phyloP scores from a whole-genome alignment of 1,284 basidiomycete species.

The Ceratobasidium sp. region DNA sequence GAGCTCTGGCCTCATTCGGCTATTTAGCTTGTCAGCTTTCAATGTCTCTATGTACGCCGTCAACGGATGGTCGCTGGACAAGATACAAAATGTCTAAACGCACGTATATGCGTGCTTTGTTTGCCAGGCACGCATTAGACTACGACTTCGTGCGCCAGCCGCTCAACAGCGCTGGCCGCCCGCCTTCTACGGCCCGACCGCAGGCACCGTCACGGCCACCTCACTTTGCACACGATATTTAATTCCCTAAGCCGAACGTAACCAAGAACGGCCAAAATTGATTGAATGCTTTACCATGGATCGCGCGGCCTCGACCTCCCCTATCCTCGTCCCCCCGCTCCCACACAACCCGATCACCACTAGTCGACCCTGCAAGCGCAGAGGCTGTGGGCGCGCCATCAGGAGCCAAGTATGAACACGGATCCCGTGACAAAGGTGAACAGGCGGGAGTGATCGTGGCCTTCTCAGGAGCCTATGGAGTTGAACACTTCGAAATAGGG shows the following conservation, averaged over 20 bases:
- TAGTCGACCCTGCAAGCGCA: neutral
- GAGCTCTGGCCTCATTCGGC: neutral
- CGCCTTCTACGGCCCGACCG: neutral
- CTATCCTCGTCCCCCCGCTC: neutral
- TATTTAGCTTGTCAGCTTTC: neutral
- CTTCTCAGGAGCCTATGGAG: neutral
- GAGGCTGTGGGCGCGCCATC: neutral
- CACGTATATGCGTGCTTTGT: neutral
- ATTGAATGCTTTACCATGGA: neutral
- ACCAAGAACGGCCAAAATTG: neutral
- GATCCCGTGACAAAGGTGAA: neutral
- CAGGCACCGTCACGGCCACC: neutral
- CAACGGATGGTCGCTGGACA: neutral
- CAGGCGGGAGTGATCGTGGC: neutral
- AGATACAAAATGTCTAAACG: neutral
- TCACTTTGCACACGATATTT: neutral
- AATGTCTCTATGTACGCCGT: neutral
- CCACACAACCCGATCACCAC: neutral
- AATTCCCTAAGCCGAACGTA: neutral
- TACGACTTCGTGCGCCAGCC: slow-evolving; percentile 17
- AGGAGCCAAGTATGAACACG: neutral
- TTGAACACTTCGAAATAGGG: neutral
- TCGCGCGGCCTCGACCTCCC: neutral
- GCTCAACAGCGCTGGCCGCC: slow-evolving; percentile 22
- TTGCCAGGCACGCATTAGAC: neutral